Conservation (phyloP, 179 eudicot genomes). For the Beta lomatogona region DNA sequence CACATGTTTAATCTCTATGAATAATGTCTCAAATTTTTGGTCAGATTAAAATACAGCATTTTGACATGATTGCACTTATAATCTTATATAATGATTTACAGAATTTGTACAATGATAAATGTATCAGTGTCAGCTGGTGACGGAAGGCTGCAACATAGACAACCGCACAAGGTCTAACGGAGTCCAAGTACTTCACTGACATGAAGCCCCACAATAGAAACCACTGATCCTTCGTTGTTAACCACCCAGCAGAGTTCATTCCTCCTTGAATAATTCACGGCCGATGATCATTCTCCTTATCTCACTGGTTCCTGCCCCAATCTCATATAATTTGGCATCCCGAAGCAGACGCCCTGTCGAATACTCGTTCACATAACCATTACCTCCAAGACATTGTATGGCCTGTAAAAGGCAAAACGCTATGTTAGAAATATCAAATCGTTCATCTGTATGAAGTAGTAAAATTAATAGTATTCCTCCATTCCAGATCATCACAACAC, state of each 20-base stretch:
- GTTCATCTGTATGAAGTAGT: neutral
- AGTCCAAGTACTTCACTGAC: neutral
- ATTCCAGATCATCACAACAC: too few relatives aligned
- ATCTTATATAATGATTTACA: neutral
- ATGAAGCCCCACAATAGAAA: neutral
- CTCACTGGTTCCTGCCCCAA: slow-evolving; percentile 98
- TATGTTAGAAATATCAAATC: neutral
- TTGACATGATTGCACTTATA: neutral
- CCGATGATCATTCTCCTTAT: slow-evolving; percentile 90
- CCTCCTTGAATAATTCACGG: slow-evolving; percentile 79
- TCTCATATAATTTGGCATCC: slow-evolving; percentile 95
- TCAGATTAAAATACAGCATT: neutral
- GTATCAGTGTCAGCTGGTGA: neutral
- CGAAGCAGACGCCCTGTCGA: slow-evolving; percentile 92
- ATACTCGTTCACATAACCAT: slow-evolving; percentile 93
- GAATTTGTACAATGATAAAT: neutral
- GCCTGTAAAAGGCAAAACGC: slow-evolving; percentile 53
- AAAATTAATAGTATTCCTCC: neutral
- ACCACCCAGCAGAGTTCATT: slow-evolving; percentile 35
- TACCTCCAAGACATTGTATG: slow-evolving; percentile 96
- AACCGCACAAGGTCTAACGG: neutral
- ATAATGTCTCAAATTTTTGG: neutral
- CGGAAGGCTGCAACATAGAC: neutral
- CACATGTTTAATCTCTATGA: neutral
- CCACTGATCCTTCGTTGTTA: neutral